These are phyloP conservation scores for California macrophylla DNA, from an alignment of 441 rosid genomes.

Conservation along the genomic window DNA sequence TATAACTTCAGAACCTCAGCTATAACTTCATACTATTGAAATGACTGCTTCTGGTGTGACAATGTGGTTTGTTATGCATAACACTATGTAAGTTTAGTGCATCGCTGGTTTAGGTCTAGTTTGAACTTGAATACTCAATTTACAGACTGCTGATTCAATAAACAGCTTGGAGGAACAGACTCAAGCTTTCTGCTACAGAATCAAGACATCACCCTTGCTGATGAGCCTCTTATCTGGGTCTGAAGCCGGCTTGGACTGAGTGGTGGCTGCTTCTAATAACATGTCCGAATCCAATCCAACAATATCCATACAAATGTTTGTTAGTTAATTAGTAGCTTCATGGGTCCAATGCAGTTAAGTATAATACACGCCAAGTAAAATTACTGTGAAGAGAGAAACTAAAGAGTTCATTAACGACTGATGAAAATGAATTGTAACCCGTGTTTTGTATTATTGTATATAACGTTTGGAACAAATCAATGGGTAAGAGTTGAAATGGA, in stretches of 20 bases:
- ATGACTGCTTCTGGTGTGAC: too few species aligned
- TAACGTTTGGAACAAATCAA: neutral
- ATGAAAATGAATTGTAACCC: neutral
- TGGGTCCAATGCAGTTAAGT: too few species aligned
- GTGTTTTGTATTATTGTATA: neutral
- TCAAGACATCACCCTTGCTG: neutral
- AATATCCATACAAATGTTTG: neutral
- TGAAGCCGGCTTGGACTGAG: conserved; percentile 4
- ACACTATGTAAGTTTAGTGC: too few species aligned
- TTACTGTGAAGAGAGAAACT: neutral
- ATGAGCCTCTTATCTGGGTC: conserved; percentile 15
- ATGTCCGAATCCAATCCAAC: neutral
- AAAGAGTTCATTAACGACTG: neutral
- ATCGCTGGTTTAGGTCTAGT: too few species aligned
- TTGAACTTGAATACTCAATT: too few species aligned
- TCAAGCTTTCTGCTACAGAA: too few species aligned
- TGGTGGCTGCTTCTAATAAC: neutral
- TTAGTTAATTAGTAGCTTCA: too few species aligned
- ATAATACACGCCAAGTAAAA: neutral
- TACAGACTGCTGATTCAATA: too few species aligned
- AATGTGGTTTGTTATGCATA: too few species aligned
- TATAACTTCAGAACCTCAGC: too few species aligned
- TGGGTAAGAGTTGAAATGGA: neutral
- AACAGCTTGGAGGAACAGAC: too few species aligned
- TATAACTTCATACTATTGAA: too few species aligned